These are phyloP conservation scores for Trichoderma sp. DNA, from an alignment of 2,329 filamentous ascomycete species.

Conservation along the genomic window DNA sequence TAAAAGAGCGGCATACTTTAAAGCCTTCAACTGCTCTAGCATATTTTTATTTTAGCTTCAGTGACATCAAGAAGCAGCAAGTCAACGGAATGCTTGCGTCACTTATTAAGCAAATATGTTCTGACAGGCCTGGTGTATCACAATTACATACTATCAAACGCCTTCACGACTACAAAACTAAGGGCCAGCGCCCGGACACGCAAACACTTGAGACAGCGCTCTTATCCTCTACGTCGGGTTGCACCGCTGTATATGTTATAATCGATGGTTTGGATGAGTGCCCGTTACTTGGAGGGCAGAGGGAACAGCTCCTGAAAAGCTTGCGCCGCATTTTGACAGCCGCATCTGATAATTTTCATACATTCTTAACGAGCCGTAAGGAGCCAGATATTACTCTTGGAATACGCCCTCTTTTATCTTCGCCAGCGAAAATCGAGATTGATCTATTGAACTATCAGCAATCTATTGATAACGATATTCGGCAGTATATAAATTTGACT, in stretches of 20 bases:
- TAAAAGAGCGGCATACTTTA: not conserved
- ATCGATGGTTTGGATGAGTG: not conserved
- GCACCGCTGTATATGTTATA: not conserved
- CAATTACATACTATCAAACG: not conserved
- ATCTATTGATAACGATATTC: not conserved
- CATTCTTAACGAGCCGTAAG: not conserved
- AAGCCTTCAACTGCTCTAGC: not conserved
- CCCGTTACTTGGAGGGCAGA: not conserved
- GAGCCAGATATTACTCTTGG: not conserved
- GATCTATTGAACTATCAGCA: not conserved
- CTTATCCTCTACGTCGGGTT: not conserved
- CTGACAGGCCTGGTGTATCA: not conserved
- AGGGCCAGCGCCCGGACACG: not conserved
- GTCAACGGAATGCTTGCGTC: not conserved
- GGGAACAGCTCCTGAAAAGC: not conserved
- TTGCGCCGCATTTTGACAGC: not conserved
- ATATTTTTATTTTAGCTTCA: not conserved
- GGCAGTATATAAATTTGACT: not conserved
- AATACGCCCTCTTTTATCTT: not conserved
- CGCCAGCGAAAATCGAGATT: not conserved
- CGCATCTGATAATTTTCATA: not conserved
- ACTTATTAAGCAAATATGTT: not conserved
- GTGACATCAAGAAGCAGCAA: not conserved
- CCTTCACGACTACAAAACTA: not conserved
- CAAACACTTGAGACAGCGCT: not conserved